Evolutionary conservation across 2,329 filamentous ascomycete species (phyloP), one percentile per base, ranked within the genome.

Genomic region (Fusarium caatingaense): DNA sequence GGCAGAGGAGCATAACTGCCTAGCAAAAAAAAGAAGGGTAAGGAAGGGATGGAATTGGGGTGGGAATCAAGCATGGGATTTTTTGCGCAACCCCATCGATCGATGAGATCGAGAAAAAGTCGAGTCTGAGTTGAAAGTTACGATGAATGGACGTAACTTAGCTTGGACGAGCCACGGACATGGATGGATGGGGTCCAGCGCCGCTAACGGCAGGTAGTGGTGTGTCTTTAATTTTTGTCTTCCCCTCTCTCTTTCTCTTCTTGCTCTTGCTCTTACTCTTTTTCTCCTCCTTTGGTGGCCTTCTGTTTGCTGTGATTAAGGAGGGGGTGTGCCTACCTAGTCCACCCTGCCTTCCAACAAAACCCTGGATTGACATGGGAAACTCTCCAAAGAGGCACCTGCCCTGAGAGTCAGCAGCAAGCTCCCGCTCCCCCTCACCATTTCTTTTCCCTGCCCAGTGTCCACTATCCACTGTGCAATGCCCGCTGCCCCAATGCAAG

Each of bases 41-140:
- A 68, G 54, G 62, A 56, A 64, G 41, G 64, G 72, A 73, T 72
- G 64, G 67, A 64, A 77, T 64, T 64, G 32, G 63, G 70, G 73
- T 77, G 70, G 72, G 66, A 69, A 68, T 44, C 68, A 72, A 53
- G 75, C 71, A 72, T 68, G 72, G 65, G 74, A 70, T 68, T 74
- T 70, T 68, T 74, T 75, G 72, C 73, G 72, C 74, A 76, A 77
- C 76, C 71, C 77, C 76, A 77, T 77, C 73, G 78, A 79, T 79
- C 77, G 78, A 78, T 74, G 71, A 59, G 73, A 79, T 79, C 77
- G 78, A 78, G 68, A 75, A 71, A 65, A 60, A 54, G 66, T 64
- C 56, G 66, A 64, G 64, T 64, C 58, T 67, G 64, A 69, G 58
- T 61, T 56, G 44, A 60, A 55, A 59, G 56, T 64, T 62, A 60